A percentile compares a stretch with the other conserved stretches of the same genome.
phyloP scores from a whole-genome alignment of 192 early-diverging fungal species.

The Podila epicladia region DNA sequence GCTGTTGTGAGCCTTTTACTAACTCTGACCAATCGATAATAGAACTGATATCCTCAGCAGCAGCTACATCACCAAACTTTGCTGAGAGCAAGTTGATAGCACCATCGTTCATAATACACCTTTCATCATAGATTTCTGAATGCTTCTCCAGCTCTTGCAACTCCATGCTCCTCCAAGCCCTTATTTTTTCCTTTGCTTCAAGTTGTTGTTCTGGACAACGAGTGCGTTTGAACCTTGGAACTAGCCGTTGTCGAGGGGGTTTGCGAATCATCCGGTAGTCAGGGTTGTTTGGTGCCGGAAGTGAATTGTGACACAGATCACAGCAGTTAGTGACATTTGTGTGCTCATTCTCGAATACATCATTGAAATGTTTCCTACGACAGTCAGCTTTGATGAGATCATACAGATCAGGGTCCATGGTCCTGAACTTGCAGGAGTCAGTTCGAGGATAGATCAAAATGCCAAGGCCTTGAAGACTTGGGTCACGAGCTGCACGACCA shows the following conservation, averaged over 20 bases:
- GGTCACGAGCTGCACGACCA: conserved; percentile 6
- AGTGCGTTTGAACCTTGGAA: not conserved
- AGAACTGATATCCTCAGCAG: conserved; percentile 15
- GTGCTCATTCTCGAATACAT: not conserved
- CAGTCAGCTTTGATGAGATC: not conserved
- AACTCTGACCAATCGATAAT: conserved; percentile 13
- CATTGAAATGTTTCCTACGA: not conserved
- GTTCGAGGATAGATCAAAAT: conserved; percentile 4
- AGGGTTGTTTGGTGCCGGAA: not conserved
- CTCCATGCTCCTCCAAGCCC: conserved; percentile 8
- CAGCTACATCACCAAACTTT: conserved; percentile 8
- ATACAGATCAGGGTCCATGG: not conserved
- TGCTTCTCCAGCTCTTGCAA: conserved; percentile 6
- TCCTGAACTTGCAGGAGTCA: not conserved
- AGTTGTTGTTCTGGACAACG: conserved; percentile 8
- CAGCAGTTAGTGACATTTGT: not conserved
- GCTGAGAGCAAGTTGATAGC: conserved; percentile 14
- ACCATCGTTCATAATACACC: conserved; percentile 8
- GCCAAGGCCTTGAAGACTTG: not conserved
- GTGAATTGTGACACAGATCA: not conserved
- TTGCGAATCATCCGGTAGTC: not conserved
- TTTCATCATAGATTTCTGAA: conserved; percentile 9
- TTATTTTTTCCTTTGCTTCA: conserved; percentile 8
- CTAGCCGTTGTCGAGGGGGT: not conserved
- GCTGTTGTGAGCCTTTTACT: conserved; percentile 4